Conservation (phyloP, 495 filamentous ascomycete species). For the Aspergillus steynii region DNA sequence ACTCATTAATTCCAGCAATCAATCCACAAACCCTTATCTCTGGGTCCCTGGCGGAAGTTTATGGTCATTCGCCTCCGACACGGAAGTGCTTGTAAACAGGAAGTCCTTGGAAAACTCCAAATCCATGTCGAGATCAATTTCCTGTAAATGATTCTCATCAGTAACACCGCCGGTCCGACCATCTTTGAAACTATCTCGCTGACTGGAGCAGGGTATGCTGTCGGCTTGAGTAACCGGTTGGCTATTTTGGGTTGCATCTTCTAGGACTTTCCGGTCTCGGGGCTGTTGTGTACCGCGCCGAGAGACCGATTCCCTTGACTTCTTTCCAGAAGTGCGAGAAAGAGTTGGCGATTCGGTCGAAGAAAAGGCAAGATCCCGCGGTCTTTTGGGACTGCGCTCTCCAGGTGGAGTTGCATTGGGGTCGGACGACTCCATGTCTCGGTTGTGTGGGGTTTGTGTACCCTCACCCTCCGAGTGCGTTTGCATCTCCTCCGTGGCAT, state of each 20-base stretch:
- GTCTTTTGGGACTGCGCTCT: conserved; percentile 32
- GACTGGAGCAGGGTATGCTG: conserved; percentile 13
- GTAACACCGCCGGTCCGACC: conserved; percentile 7
- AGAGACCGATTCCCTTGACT: conserved; percentile 10
- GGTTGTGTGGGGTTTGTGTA: conserved; percentile 15
- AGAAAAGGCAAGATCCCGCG: conserved; percentile 23
- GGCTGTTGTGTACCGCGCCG: conserved; percentile 5
- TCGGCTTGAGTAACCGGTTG: conserved; percentile 24
- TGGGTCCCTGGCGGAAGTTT: conserved; percentile 10
- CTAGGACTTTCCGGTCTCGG: conserved; percentile 26
- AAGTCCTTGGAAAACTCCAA: conserved; percentile 42
- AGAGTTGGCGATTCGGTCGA: conserved; percentile 9
- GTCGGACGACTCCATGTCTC: conserved; percentile 25
- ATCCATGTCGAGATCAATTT: conserved; percentile 39
- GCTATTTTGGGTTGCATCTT: conserved; percentile 30
- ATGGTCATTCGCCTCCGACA: conserved; percentile 29
- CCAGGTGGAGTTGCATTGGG: conserved; percentile 18
- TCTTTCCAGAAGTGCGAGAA: conserved; percentile 9
- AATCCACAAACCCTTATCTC: neutral
- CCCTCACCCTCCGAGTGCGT: conserved; percentile 23
- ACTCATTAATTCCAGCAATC: neutral
- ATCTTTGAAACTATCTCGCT: conserved; percentile 11
- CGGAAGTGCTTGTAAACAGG: conserved; percentile 36
- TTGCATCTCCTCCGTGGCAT: conserved; percentile 16
- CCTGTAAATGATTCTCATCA: conserved; percentile 30